A percentile compares a stretch with the other conserved stretches of the same genome.
These are phyloP conservation scores for Chlorella sp. DNA, from an alignment of 139 green algal genomes.

Conservation along the genomic window DNA sequence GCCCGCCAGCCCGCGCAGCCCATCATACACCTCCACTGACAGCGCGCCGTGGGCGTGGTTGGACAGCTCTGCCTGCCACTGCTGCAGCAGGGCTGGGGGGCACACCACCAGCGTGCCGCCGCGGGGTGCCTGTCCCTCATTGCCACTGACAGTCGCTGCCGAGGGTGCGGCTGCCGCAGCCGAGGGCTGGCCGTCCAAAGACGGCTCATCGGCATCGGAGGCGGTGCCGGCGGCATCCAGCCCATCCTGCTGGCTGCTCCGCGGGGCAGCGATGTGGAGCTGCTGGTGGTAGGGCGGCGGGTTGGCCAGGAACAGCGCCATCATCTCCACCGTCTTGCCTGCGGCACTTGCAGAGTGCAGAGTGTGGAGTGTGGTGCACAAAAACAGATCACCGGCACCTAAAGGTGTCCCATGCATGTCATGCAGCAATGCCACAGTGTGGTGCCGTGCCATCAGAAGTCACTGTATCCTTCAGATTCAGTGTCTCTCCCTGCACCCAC, in stretches of 20 bases:
- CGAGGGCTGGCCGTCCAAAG: too few relatives aligned
- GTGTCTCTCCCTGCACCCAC: background rate
- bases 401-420: too few relatives aligned
- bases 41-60: conserved; percentile 56
- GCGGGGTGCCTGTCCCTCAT: background rate
- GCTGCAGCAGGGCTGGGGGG: conserved; percentile 71
- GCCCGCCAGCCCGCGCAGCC: conserved; percentile 29
- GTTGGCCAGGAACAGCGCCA: conserved; percentile 55
- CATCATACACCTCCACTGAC: conserved; percentile 74
- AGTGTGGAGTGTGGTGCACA: background rate
- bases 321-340: conserved; percentile 62
- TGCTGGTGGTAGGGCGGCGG: conserved; percentile 38
- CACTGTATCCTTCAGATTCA: background rate
- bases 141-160: background rate
- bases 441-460: background rate
- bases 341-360: background rate
- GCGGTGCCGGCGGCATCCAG: background rate
- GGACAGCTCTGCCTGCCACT: conserved; percentile 71
- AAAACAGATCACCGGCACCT: too few relatives aligned
- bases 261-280: background rate
- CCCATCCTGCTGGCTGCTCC: background rate
- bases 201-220: too few relatives aligned
- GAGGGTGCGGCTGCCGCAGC: too few relatives aligned
- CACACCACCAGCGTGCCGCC: conserved; percentile 77
- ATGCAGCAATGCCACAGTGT: too few relatives aligned